phyloP scores from a whole-genome alignment of 2,329 filamentous ascomycete species.

The Pseudogymnoascus sp. region DNA sequence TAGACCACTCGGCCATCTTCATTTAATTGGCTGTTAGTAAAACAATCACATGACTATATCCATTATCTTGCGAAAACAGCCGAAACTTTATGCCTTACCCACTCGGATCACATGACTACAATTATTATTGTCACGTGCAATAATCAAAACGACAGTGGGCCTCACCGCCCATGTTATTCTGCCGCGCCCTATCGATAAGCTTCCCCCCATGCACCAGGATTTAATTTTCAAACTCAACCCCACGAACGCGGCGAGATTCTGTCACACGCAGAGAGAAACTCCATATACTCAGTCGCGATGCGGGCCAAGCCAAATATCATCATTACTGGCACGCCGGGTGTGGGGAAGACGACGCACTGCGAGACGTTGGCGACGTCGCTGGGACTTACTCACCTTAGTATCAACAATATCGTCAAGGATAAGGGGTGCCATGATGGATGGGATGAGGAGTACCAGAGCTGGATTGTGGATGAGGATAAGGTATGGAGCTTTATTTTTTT shows the following conservation, averaged over 20 bases:
- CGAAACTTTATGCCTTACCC: too few relatives aligned
- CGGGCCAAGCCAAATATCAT: conserved; percentile 75
- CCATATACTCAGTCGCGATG: conserved; percentile 26
- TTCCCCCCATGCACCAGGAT: background rate
- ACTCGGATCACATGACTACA: too few relatives aligned
- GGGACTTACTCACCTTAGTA: conserved; percentile 71
- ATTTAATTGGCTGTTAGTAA: too few relatives aligned
- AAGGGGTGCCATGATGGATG: conserved; percentile 79
- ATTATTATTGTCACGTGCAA: too few relatives aligned
- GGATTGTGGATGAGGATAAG: conserved; percentile 96
- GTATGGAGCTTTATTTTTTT: conserved; percentile 37
- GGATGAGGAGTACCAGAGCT: conserved; percentile 77
- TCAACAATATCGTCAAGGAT: conserved; percentile 90
- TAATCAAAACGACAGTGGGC: too few relatives aligned
- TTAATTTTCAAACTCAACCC: background rate
- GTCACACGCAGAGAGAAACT: background rate
- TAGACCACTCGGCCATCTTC: too few relatives aligned
- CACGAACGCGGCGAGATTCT: background rate
- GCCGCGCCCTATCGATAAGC: conserved; percentile 11
- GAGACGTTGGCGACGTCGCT: conserved; percentile 70
- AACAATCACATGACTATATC: too few relatives aligned
- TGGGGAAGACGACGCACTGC: conserved; percentile 91
- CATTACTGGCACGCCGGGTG: conserved; percentile 88
- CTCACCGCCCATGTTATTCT: conserved; percentile 9
- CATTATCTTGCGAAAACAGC: too few relatives aligned